A percentile compares a stretch with the other conserved stretches of the same genome.
These are phyloP conservation scores for Fusarium globosum DNA, from an alignment of 2,329 filamentous ascomycete genomes.

Conservation along the genomic window DNA sequence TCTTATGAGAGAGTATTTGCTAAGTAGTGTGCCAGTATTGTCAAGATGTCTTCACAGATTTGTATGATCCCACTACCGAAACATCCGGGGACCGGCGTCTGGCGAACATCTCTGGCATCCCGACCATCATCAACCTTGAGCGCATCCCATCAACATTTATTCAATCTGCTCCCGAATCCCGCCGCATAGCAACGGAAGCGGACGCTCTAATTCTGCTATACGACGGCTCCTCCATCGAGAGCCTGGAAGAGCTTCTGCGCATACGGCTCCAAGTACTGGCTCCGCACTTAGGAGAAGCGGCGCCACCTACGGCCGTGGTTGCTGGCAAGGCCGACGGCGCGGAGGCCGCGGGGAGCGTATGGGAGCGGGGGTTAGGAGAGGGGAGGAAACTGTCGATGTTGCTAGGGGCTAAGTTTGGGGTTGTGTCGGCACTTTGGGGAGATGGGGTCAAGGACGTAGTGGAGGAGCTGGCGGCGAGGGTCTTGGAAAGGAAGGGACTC, in stretches of 20 bases:
- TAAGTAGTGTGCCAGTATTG: conserved; percentile 32
- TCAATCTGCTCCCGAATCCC: conserved; percentile 5
- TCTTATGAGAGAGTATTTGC: background rate
- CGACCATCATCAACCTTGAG: conserved; percentile 26
- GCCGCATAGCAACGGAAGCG: conserved; percentile 17
- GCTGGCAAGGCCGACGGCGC: conserved; percentile 32
- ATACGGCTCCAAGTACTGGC: conserved; percentile 21
- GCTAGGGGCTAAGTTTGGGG: conserved; percentile 31
- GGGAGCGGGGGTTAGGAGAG: conserved; percentile 23
- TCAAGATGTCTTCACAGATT: conserved; percentile 28
- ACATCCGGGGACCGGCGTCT: conserved; percentile 26
- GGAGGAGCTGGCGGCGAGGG: conserved; percentile 32
- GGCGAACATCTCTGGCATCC: conserved; percentile 19
- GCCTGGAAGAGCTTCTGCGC: conserved; percentile 25
- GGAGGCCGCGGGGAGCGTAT: conserved; percentile 17
- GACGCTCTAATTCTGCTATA: conserved; percentile 35
- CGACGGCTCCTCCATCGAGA: conserved; percentile 13
- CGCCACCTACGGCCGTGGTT: conserved; percentile 24
- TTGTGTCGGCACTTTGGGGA: conserved; percentile 31
- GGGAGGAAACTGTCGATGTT: conserved; percentile 26
- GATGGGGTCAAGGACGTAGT: conserved; percentile 36
- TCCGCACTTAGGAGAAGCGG: conserved; percentile 8
- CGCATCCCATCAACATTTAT: conserved; percentile 32
- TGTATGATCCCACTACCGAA: conserved; percentile 33
- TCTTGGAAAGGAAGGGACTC: conserved; percentile 23